Evolutionary conservation across 140 eudicot species (phyloP).

Genomic region (Ambrosia hybrid): DNA sequence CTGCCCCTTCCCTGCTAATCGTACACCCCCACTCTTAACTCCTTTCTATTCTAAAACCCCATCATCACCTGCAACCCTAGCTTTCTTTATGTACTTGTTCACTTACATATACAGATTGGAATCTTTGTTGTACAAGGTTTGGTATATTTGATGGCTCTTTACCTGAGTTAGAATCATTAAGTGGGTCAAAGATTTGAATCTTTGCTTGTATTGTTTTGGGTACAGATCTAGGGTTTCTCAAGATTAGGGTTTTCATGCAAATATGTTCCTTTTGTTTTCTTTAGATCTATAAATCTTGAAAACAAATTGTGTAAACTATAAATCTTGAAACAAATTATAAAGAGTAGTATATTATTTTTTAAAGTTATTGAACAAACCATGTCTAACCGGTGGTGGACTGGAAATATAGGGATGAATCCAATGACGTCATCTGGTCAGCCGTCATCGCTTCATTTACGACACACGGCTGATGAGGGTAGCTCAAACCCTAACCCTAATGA

Average conservation of each 20-base stretch:
- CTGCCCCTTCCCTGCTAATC: slow-evolving; percentile 16
- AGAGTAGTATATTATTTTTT: neutral
- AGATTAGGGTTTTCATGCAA: slow-evolving; percentile 30
- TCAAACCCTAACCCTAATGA: slow-evolving; percentile 23
- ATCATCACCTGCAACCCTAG: slow-evolving; percentile 25
- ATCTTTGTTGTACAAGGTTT: too few relatives aligned
- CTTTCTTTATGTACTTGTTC: slow-evolving; percentile 12
- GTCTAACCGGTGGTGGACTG: slow-evolving; percentile 80
- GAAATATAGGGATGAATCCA: slow-evolving; percentile 56
- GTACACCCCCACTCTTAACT: slow-evolving; percentile 11
- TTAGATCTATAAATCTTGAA: slow-evolving; percentile 13
- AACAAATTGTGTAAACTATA: slow-evolving; percentile 9
- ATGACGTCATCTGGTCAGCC: slow-evolving; percentile 27
- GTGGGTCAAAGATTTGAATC: slow-evolving; percentile 18
- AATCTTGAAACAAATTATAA: slow-evolving; percentile 10
- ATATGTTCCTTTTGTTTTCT: neutral
- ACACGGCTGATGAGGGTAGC: slow-evolving; percentile 32
- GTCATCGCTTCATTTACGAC: slow-evolving; percentile 42
- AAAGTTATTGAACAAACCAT: slow-evolving; percentile 15
- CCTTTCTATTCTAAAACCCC: neutral
- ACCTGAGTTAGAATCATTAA: too few relatives aligned
- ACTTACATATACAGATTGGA: neutral
- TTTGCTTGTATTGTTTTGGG: slow-evolving; percentile 3
- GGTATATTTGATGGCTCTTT: too few relatives aligned
- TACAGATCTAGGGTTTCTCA: slow-evolving; percentile 16